A percentile compares a stretch with the other conserved stretches of the same genome.
Evolutionary conservation across 164 flowering plant species (phyloP).

Genomic region (Nelumbo lutea): DNA sequence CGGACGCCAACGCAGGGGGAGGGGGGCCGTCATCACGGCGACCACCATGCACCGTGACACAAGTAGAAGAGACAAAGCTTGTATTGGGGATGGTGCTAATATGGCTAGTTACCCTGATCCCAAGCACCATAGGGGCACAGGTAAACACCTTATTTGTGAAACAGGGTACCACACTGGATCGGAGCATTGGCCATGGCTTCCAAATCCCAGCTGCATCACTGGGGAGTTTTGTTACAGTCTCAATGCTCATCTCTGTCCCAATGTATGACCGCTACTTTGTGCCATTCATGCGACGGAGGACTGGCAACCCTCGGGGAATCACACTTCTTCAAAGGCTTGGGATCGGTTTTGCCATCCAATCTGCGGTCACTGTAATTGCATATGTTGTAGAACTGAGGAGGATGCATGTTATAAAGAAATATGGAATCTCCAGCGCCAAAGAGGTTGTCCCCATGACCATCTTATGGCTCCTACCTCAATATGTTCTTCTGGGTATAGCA

Average conservation of each 20-base stretch:
- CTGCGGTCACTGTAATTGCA: constrained; percentile 52
- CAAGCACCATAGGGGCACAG: constrained; percentile 86
- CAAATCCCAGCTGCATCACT: constrained; percentile 86
- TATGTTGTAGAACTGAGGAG: constrained; percentile 52
- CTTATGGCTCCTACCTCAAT: constrained; percentile 75
- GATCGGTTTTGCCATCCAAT: constrained; percentile 57
- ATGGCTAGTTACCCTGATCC: constrained; percentile 70
- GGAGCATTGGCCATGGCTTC: constrained; percentile 39
- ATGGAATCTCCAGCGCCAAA: constrained; percentile 30
- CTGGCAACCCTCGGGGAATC: constrained; percentile 78
- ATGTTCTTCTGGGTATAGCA: constrained; percentile 57
- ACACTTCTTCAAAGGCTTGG: constrained; percentile 79
- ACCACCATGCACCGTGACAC: constrained; percentile 66
- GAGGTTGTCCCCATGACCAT: constrained; percentile 75
- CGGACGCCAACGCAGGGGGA: constrained; percentile 1
- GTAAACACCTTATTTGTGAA: constrained; percentile 79
- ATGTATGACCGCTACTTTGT: constrained; percentile 80
- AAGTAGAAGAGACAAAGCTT: constrained; percentile 74
- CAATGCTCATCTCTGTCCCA: constrained; percentile 70
- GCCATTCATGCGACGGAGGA: constrained; percentile 54
- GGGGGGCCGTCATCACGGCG: constrained; percentile 15
- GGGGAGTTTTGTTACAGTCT: constrained; percentile 64
- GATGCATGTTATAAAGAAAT: constrained; percentile 36
- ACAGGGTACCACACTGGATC: constrained; percentile 75
- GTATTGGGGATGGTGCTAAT: constrained; percentile 58